phyloP scores from a whole-genome alignment of 441 rosid genomes.

The Adansonia grandidieri region DNA sequence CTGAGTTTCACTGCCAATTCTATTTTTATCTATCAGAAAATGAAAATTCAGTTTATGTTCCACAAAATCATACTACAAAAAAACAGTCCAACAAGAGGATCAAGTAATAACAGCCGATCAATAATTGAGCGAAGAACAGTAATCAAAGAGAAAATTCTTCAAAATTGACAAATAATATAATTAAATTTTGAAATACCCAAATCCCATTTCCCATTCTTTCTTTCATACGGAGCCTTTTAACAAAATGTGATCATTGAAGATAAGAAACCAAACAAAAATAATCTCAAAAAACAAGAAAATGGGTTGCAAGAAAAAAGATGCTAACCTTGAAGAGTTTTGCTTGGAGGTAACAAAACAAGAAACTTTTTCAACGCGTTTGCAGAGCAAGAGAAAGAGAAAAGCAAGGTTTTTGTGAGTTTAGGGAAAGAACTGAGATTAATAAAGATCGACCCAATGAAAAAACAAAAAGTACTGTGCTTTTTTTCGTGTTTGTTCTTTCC shows the following conservation, averaged over 20 bases:
- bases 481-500: neutral
- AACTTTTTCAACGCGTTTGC: neutral
- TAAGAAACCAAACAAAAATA: neutral
- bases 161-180: neutral
- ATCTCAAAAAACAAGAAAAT: neutral
- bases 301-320: neutral
- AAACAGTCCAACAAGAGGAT: neutral
- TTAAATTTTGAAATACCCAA: neutral
- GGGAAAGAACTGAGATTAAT: neutral
- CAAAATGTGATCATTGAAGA: neutral
- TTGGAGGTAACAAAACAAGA: neutral
- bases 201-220: neutral
- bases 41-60: neutral
- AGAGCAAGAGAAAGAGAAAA: slow-evolving; percentile 13
- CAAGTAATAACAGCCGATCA: neutral
- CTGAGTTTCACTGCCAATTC: neutral
- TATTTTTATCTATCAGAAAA: neutral
- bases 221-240: neutral
- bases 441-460: neutral
- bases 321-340: slow-evolving; percentile 3
- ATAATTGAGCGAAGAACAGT: neutral
- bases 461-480: neutral
- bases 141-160: neutral
- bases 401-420: neutral
- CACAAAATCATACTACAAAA: neutral